These are phyloP conservation scores for Gentiana macrophylla DNA, from an alignment of 257 asterid genomes.

Conservation along the genomic window DNA sequence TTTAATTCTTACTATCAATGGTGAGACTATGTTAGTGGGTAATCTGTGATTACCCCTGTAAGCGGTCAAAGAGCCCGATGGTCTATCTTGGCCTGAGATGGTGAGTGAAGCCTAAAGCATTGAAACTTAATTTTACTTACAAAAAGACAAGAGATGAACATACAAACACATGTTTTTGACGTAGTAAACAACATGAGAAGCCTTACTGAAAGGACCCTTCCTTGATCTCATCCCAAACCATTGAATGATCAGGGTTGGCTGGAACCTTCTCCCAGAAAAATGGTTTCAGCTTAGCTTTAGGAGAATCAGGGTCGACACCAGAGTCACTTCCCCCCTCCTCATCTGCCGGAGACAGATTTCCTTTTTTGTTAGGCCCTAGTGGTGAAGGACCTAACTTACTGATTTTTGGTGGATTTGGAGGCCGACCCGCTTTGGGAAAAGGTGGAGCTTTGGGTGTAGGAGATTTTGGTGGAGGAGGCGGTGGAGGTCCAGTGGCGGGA, in stretches of 20 bases:
- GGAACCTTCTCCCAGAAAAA: slow-evolving; percentile 97
- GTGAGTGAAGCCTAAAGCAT: no score
- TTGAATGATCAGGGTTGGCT: slow-evolving; percentile 78
- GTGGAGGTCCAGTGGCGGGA: slow-evolving; percentile 25
- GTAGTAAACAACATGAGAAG: neutral
- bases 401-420: slow-evolving; percentile 63
- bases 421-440: slow-evolving; percentile 51
- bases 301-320: slow-evolving; percentile 42
- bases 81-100: no score
- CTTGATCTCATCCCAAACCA: slow-evolving; percentile 96
- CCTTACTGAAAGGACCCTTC: slow-evolving; percentile 96
- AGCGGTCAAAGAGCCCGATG: no score
- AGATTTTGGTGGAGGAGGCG: slow-evolving; percentile 56
- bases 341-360: slow-evolving; percentile 24
- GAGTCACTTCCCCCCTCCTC: slow-evolving; percentile 26
- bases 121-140: no score
- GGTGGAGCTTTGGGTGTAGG: slow-evolving; percentile 76
- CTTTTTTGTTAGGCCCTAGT: slow-evolving; percentile 39
- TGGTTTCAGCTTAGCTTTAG: slow-evolving; percentile 82
- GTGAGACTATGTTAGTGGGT: no score
- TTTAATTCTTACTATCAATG: no score
- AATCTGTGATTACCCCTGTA: no score
- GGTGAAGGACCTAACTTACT: slow-evolving; percentile 32
- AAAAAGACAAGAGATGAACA: no score
- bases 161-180: no score